phyloP scores from a whole-genome alignment of 225 moss, liverwort and hornwort species.

The Asterella californica region DNA sequence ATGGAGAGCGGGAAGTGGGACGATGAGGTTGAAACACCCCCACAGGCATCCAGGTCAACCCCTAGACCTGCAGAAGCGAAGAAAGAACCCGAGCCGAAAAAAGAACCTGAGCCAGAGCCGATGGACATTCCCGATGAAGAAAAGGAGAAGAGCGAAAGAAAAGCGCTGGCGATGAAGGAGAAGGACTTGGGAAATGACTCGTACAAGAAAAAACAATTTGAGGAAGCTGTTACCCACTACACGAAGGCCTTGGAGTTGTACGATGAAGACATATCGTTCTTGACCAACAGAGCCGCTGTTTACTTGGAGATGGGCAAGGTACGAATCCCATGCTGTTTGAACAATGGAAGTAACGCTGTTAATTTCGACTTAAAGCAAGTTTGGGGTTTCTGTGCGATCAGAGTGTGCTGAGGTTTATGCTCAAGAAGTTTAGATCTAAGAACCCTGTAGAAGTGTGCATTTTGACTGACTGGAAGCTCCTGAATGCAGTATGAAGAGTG shows the following conservation, averaged over 20 bases:
- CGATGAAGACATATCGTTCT: slow-evolving; percentile 81
- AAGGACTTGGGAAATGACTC: slow-evolving; percentile 85
- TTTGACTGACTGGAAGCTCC: neutral
- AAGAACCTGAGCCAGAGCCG: slow-evolving; percentile 55
- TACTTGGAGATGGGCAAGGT: slow-evolving; percentile 96
- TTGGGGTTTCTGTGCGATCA: neutral
- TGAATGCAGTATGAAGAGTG: slow-evolving; percentile 78
- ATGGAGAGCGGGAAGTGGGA: slow-evolving; percentile 52
- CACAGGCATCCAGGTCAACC: slow-evolving; percentile 21
- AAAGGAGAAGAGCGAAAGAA: slow-evolving; percentile 55
- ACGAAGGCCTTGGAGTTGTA: slow-evolving; percentile 75
- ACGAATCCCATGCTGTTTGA: neutral
- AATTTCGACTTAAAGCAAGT: neutral
- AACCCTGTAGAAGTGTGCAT: no score
- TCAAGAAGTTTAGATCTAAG: neutral
- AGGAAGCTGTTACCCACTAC: slow-evolving; percentile 78
- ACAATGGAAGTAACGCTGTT: neutral
- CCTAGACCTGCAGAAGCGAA: slow-evolving; percentile 24
- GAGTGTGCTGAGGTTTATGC: neutral
- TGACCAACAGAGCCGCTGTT: slow-evolving; percentile 94
- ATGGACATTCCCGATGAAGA: slow-evolving; percentile 70
- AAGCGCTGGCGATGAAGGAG: slow-evolving; percentile 74
- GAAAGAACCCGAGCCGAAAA: slow-evolving; percentile 29
- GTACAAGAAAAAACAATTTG: slow-evolving; percentile 93
- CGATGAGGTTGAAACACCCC: slow-evolving; percentile 43